Conservation (phyloP, 1,284 basidiomycete genomes). For the Apiotrichum sp. region DNA sequence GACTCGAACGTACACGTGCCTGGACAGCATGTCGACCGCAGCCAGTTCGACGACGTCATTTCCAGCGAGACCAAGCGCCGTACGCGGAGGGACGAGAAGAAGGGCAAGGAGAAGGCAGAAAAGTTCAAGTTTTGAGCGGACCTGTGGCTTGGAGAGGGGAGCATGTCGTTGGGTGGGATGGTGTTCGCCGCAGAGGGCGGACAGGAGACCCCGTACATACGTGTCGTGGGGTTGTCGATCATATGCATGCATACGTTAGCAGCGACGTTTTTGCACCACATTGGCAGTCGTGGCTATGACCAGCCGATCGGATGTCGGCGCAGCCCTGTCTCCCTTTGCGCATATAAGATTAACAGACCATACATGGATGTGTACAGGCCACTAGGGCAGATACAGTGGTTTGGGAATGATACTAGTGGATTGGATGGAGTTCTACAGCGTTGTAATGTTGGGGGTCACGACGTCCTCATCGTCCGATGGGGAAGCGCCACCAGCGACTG, state of each 20-base stretch:
- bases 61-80: constrained; percentile 44
- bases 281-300: neutral
- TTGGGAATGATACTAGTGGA: neutral
- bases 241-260: neutral
- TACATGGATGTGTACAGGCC: neutral
- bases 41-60: constrained; percentile 47
- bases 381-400: neutral
- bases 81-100: constrained; percentile 33
- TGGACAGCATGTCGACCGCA: constrained; percentile 42
- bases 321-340: too few species aligned
- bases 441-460: too few species aligned
- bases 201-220: too few species aligned
- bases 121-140: constrained; percentile 49
- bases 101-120: constrained; percentile 38
- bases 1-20: constrained; percentile 55
- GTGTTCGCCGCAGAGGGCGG: too few species aligned
- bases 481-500: constrained; percentile 5
- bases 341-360: constrained; percentile 5
- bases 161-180: neutral
- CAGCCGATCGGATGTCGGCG: too few species aligned
- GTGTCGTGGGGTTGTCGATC: neutral
- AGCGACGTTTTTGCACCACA: too few species aligned
- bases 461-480: too few species aligned
- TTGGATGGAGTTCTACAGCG: neutral
- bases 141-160: too few species aligned